A percentile compares a stretch with the other conserved stretches of the same genome.
These are phyloP conservation scores for Dryas octopetala DNA, from an alignment of 306 rosid species.

Conservation along the genomic window DNA sequence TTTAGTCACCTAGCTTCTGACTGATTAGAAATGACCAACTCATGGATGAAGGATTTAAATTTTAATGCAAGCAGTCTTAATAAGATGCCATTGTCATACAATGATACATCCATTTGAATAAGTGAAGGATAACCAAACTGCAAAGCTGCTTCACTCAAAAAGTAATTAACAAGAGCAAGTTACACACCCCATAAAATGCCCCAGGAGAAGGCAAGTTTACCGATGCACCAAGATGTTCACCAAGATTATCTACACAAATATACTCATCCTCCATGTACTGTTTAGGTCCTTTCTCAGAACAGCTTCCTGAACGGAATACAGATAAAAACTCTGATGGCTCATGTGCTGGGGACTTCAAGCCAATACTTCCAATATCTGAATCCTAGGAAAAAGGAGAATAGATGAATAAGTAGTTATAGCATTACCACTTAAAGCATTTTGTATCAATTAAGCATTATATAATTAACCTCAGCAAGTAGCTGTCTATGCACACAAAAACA, in stretches of 20 bases:
- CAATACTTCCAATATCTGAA: slow-evolving; percentile 30
- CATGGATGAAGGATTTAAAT: neutral
- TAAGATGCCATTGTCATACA: neutral
- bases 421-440: neutral
- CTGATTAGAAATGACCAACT: neutral
- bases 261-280: slow-evolving; percentile 71
- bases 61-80: too few relatives aligned
- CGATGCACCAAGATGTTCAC: slow-evolving; percentile 23
- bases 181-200: slow-evolving; percentile 70
- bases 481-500: neutral
- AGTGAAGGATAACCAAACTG: neutral
- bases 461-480: neutral
- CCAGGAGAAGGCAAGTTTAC: slow-evolving; percentile 40
- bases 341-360: slow-evolving; percentile 37
- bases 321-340: slow-evolving; percentile 42
- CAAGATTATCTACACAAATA: slow-evolving; percentile 45
- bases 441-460: neutral
- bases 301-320: slow-evolving; percentile 51
- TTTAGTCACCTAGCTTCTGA: neutral
- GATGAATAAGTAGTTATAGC: slow-evolving; percentile 4
- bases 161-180: slow-evolving; percentile 20
- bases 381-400: slow-evolving; percentile 35
- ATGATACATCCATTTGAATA: neutral
- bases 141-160: neutral
- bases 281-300: slow-evolving; percentile 65